A percentile compares a stretch with the other conserved stretches of the same genome.
phyloP scores from a whole-genome alignment of 2,329 filamentous ascomycete genomes.

The Paramyrothecium roridum region DNA sequence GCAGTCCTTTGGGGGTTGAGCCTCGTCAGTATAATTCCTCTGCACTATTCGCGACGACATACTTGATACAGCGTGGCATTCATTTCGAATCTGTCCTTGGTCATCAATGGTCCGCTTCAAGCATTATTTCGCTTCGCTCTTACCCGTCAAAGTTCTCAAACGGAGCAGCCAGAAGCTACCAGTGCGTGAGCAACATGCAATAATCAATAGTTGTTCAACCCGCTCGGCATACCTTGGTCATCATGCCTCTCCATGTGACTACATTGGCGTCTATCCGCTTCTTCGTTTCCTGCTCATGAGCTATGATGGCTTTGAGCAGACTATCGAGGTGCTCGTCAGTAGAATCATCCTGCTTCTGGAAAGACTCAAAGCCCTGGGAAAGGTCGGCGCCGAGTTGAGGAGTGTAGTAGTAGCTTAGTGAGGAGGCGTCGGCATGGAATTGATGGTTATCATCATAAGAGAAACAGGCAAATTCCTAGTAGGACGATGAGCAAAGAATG shows the following conservation, averaged over 20 bases:
- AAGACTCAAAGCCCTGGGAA: slow-evolving; percentile 76
- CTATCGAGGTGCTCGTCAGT: slow-evolving; percentile 86
- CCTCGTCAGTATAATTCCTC: slow-evolving; percentile 6
- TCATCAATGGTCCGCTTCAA: neutral
- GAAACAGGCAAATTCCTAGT: slow-evolving; percentile 84
- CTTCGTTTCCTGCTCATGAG: slow-evolving; percentile 66
- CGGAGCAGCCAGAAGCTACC: slow-evolving; percentile 77
- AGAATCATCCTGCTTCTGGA: slow-evolving; percentile 77
- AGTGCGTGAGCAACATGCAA: neutral
- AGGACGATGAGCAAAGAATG: slow-evolving; percentile 5
- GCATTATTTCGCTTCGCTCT: slow-evolving; percentile 14
- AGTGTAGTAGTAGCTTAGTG: slow-evolving; percentile 85
- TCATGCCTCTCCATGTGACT: slow-evolving; percentile 95
- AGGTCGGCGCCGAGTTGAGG: slow-evolving; percentile 69
- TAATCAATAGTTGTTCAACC: slow-evolving; percentile 8
- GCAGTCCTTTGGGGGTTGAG: slow-evolving; percentile 40
- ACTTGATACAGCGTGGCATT: slow-evolving; percentile 91
- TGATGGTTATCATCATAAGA: slow-evolving; percentile 85
- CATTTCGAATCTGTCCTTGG: slow-evolving; percentile 78
- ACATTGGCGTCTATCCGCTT: slow-evolving; percentile 72
- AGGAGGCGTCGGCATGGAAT: slow-evolving; percentile 73
- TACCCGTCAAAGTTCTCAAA: slow-evolving; percentile 81
- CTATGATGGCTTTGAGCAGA: slow-evolving; percentile 71
- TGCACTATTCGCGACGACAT: slow-evolving; percentile 33
- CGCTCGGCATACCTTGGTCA: slow-evolving; percentile 73